phyloP scores from a whole-genome alignment of 495 filamentous ascomycete species.

The Xylaria acuta region DNA sequence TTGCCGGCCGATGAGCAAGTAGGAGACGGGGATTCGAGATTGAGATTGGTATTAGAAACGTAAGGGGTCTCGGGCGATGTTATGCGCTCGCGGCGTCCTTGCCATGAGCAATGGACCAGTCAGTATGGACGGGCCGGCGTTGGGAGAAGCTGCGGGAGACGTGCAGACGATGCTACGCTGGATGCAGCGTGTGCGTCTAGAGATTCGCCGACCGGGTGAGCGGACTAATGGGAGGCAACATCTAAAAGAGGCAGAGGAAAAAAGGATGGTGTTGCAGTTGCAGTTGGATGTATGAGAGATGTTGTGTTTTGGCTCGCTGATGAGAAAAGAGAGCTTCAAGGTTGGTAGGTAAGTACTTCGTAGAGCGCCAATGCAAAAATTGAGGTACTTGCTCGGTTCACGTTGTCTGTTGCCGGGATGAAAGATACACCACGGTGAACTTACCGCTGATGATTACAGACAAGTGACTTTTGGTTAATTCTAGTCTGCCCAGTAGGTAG shows the following conservation, averaged over 20 bases:
- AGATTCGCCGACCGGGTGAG: slow-evolving; percentile 10
- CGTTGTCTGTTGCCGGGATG: neutral
- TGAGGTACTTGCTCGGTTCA: slow-evolving; percentile 3
- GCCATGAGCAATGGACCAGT: slow-evolving; percentile 13
- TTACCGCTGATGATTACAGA: neutral
- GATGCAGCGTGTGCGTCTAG: slow-evolving; percentile 15
- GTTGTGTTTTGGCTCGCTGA: neutral
- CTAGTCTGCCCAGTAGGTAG: neutral
- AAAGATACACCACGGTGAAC: neutral
- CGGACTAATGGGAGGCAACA: neutral
- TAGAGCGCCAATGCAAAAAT: neutral
- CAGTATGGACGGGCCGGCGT: slow-evolving; percentile 7
- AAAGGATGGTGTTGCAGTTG: neutral
- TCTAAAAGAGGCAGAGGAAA: neutral
- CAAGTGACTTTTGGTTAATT: neutral
- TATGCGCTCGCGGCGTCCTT: slow-evolving; percentile 13
- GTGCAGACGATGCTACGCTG: slow-evolving; percentile 25
- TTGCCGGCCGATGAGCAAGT: slow-evolving; percentile 21
- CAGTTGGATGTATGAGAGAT: neutral
- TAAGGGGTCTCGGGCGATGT: slow-evolving; percentile 5
- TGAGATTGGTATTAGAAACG: neutral
- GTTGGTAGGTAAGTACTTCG: neutral
- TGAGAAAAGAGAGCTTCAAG: slow-evolving; percentile 5
- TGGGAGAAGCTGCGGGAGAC: slow-evolving; percentile 13
- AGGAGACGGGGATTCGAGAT: neutral